These are phyloP conservation scores for Sporisorium graminicola DNA, from an alignment of 1,284 basidiomycete species.

Conservation along the genomic window DNA sequence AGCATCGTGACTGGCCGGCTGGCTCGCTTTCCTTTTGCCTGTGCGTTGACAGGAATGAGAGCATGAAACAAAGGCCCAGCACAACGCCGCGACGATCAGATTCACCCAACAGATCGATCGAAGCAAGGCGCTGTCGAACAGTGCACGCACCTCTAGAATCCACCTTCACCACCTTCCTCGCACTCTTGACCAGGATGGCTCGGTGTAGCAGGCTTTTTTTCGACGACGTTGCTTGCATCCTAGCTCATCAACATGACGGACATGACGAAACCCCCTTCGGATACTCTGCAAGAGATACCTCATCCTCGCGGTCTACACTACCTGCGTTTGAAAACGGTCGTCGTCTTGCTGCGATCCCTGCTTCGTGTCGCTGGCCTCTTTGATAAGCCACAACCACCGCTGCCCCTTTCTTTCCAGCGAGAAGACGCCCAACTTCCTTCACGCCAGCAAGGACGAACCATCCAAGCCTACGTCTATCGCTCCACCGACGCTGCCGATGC, in stretches of 20 bases:
- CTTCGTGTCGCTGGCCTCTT: conserved; percentile 19
- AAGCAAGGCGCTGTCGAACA: too few relatives aligned
- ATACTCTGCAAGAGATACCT: conserved; percentile 16
- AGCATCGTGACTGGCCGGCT: too few relatives aligned
- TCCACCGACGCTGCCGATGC: conserved; percentile 24
- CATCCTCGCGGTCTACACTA: conserved; percentile 36
- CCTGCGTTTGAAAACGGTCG: conserved; percentile 32
- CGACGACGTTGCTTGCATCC: neutral
- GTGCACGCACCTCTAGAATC: too few relatives aligned
- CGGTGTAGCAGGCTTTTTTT: too few relatives aligned
- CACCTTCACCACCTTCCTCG: too few relatives aligned
- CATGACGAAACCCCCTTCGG: neutral
- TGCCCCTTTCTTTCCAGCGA: conserved; percentile 28
- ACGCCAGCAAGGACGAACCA: conserved; percentile 43
- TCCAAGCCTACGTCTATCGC: conserved; percentile 51
- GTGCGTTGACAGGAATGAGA: too few relatives aligned
- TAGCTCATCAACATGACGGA: neutral
- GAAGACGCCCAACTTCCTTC: conserved; percentile 43
- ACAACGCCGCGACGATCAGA: too few relatives aligned
- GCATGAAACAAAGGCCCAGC: too few relatives aligned
- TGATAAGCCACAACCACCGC: conserved; percentile 6
- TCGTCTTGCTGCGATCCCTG: conserved; percentile 29
- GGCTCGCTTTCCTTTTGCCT: too few relatives aligned
- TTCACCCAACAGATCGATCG: too few relatives aligned
- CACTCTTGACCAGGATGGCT: too few relatives aligned